These are phyloP conservation scores for Annulohypoxylon stygium DNA, from an alignment of 495 filamentous ascomycete genomes.

Conservation along the genomic window DNA sequence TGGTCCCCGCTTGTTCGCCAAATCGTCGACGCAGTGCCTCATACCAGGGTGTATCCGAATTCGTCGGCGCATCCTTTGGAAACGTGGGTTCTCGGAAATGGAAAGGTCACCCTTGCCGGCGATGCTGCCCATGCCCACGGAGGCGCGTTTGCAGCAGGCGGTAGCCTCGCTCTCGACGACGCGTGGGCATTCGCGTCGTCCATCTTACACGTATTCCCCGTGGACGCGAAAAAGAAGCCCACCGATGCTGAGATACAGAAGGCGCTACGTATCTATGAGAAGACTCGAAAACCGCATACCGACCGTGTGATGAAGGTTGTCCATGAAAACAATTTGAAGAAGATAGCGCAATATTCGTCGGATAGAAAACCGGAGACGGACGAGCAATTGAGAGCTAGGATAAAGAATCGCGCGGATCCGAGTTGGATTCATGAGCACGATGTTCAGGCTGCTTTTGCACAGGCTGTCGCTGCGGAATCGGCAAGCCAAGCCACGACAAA, in stretches of 20 bases:
- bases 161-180: constrained; percentile 66
- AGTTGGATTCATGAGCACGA: constrained; percentile 65
- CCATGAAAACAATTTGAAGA: constrained; percentile 54
- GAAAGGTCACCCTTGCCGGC: constrained; percentile 58
- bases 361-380: constrained; percentile 53
- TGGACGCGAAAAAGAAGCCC: constrained; percentile 30
- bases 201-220: constrained; percentile 43
- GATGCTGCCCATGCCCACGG: constrained; percentile 67
- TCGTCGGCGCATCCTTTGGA: constrained; percentile 55
- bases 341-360: constrained; percentile 33
- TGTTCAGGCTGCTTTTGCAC: constrained; percentile 56
- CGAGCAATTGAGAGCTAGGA: constrained; percentile 54
- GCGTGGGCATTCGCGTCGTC: constrained; percentile 52
- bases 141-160: constrained; percentile 64
- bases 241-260: constrained; percentile 43
- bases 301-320: constrained; percentile 57
- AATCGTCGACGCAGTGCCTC: constrained; percentile 58
- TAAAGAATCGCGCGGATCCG: constrained; percentile 55
- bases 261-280: constrained; percentile 57
- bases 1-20: constrained; percentile 61
- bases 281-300: constrained; percentile 59
- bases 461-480: constrained; percentile 7
- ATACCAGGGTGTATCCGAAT: constrained; percentile 62
- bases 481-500: background rate
- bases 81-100: constrained; percentile 58